Conservation (phyloP, 2,329 filamentous ascomycete genomes). For the Botrytis medusae region DNA sequence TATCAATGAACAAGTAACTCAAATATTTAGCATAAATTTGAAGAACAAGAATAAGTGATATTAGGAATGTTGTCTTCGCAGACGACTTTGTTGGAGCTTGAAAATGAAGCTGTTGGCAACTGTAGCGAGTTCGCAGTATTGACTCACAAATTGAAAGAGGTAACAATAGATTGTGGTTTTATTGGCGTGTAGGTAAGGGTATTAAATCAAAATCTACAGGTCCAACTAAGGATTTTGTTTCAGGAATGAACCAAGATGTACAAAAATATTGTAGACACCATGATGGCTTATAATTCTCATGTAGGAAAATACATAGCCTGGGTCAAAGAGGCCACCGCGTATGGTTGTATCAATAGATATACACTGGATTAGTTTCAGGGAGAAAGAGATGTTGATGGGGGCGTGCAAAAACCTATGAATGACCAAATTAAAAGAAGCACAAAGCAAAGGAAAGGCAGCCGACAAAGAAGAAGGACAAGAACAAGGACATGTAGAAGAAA, state of each 20-base stretch:
- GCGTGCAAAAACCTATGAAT: not conserved
- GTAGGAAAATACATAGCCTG: not conserved
- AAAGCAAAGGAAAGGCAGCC: not conserved
- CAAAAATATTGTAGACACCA: not conserved
- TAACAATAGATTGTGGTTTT: not conserved
- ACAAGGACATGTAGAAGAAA: not conserved
- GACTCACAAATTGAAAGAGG: not conserved
- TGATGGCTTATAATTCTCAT: not conserved
- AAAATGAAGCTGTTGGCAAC: not conserved
- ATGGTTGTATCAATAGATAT: not conserved
- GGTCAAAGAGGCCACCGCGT: not conserved
- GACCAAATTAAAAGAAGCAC: not conserved
- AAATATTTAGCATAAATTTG: not conserved
- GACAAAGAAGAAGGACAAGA: not conserved
- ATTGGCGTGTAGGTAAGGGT: not conserved
- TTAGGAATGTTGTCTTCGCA: not conserved
- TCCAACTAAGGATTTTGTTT: not conserved
- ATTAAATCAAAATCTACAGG: too few species aligned
- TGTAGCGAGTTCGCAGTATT: not conserved
- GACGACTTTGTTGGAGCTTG: not conserved
- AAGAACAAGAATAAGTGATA: rapidly evolving
- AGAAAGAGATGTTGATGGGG: not conserved
- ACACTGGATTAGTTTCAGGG: not conserved
- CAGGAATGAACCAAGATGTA: too few species aligned
- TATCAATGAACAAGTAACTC: not conserved